Conservation (phyloP, 306 rosid species). For the Astragalus glycyphyllos region DNA sequence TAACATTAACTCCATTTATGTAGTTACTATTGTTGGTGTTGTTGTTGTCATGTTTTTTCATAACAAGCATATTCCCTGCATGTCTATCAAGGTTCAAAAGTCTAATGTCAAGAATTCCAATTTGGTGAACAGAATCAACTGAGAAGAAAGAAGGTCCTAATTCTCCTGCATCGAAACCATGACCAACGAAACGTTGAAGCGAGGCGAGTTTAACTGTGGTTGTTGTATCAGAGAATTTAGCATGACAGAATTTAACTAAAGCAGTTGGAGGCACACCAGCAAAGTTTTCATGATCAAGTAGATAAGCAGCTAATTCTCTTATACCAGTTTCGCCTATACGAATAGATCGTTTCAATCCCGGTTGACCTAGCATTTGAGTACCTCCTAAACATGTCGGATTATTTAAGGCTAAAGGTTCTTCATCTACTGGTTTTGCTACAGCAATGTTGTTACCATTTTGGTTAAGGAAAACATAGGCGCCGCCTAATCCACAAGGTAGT, state of each 20-base stretch:
- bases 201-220: conserved; percentile 76
- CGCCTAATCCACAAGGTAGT: conserved; percentile 79
- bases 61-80: conserved; percentile 89
- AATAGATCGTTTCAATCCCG: conserved; percentile 76
- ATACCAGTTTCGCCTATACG: conserved; percentile 83
- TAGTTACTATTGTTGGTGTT: conserved; percentile 16
- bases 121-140: conserved; percentile 73
- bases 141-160: conserved; percentile 81
- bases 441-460: conserved; percentile 76
- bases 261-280: conserved; percentile 97
- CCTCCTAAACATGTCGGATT: conserved; percentile 73
- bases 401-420: conserved; percentile 79
- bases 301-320: conserved; percentile 88
- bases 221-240: conserved; percentile 53
- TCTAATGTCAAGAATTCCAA: conserved; percentile 80
- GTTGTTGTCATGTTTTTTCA: conserved; percentile 51
- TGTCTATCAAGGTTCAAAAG: conserved; percentile 88
- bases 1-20: conserved; percentile 44
- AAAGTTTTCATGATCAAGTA: conserved; percentile 85
- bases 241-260: conserved; percentile 75
- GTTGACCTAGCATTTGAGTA: conserved; percentile 66
- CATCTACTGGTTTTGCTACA: conserved; percentile 88
- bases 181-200: conserved; percentile 83
- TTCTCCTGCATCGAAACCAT: conserved; percentile 87
- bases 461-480: conserved; percentile 68